Conservation (phyloP, 2,329 filamentous ascomycete species). For the Juglanconis oblonga region DNA sequence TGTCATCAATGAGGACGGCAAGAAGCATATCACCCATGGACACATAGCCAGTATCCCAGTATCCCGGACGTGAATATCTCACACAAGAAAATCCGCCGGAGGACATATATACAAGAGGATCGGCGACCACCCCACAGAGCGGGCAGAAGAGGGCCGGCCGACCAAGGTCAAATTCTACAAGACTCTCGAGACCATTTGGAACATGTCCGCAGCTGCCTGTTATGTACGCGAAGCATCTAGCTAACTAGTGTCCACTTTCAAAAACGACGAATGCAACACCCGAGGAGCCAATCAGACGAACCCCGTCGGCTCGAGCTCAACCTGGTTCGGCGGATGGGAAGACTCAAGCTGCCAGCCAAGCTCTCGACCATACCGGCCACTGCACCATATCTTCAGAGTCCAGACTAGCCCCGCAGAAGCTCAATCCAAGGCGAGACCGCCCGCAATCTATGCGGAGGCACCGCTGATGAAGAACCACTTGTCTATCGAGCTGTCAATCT, state of each 20-base stretch:
- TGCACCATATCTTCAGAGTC: not conserved
- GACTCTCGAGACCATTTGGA: not conserved
- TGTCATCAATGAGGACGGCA: no score
- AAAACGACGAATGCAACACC: constrained; percentile 1
- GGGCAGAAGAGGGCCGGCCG: not conserved
- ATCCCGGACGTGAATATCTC: no score
- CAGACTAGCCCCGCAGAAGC: not conserved
- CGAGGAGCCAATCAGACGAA: not conserved
- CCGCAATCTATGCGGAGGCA: constrained; percentile 66
- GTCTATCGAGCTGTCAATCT: constrained; percentile 95
- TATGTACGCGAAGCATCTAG: constrained; percentile 4
- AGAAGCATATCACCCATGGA: no score
- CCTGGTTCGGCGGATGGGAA: not conserved
- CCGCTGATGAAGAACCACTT: constrained; percentile 99
- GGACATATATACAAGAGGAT: no score
- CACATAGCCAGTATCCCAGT: no score
- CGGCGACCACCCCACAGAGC: no score
- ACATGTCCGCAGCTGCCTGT: not conserved
- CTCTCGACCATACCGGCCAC: not conserved
- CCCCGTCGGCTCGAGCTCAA: not conserved
- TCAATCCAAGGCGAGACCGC: constrained; percentile 15
- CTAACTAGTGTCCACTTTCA: not conserved
- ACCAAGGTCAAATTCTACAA: not conserved
- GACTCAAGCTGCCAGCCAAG: not conserved
- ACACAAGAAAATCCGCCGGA: no score